Percentiles rank a stretch among this genome's conserved stretches.
phyloP scores from a whole-genome alignment of 1,284 basidiomycete species.

The Ceratobasidium sp. region DNA sequence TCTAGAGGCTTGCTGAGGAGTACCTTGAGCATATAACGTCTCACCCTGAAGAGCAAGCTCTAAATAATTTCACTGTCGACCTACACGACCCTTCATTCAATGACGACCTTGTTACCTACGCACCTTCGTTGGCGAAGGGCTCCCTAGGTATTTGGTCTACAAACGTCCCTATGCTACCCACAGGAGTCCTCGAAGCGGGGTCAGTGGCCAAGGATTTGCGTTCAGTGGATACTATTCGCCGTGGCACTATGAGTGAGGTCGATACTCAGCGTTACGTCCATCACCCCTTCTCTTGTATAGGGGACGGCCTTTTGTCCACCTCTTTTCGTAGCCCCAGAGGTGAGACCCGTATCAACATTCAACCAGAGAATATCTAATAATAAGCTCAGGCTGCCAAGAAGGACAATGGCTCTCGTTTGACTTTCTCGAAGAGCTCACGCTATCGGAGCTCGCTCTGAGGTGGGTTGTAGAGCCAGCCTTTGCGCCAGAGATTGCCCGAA shows the following conservation, averaged over 20 bases:
- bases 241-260: not conserved
- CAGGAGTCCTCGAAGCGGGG: conserved; percentile 14
- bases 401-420: conserved; percentile 34
- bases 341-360: not conserved
- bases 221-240: not conserved
- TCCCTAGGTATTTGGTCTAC: conserved; percentile 21
- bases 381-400: conserved; percentile 17
- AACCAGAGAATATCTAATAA: not conserved
- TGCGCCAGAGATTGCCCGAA: not conserved
- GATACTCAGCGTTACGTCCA: not conserved
- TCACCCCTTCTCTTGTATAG: not conserved
- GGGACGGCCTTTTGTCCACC: conserved; percentile 11
- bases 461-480: conserved; percentile 17
- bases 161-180: conserved; percentile 21
- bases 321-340: conserved; percentile 10
- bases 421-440: conserved; percentile 2
- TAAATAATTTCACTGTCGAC: not conserved
- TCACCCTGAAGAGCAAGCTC: not conserved
- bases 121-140: not conserved
- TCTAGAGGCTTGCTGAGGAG: conserved; percentile 16
- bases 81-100: not conserved
- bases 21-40: conserved; percentile 17
- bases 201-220: not conserved
- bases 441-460: not conserved
- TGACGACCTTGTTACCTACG: conserved; percentile 5